Evolutionary conservation across 2,329 filamentous ascomycete genomes (phyloP), one percentile per base, ranked within the genome.

Genomic region (Paecilomyces variotii): DNA sequence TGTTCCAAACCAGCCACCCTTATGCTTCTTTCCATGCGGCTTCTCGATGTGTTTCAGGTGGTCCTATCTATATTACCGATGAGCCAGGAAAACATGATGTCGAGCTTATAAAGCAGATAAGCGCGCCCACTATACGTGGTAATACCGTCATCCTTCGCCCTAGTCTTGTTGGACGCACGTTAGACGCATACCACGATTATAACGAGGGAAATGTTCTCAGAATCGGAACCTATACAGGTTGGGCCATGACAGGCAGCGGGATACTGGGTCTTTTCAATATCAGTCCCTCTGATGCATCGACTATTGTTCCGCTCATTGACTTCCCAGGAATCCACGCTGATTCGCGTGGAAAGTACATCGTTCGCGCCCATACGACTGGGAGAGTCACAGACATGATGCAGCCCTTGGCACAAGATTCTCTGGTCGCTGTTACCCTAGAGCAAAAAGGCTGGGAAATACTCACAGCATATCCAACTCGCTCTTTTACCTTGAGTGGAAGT

Each of bases 61-160:
- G 94, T 0, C 94, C 93, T 0, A 88, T 99, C 49, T 97, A 95
- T 67, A 92, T 99, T 70, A 97, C 93, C 0, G 94, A 99, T 72
- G 83, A 86, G 0, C 93, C 93, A 0, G 92, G 91, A 0, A 77
- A 90, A 60, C 91, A 97, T 71, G 82, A 96, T 67, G 68, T 91
- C 30, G 74, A 81, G 4, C 74, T 99, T 14, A 88, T 99, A 60
- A 75, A 80, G 28, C 87, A 95, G 70, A 92, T 97, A 82, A 91
- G 89, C 0, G 92, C 88, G 0, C 78, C 81, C 10, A 94, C 89
- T 0, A 79, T 85, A 0, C 79, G 84, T 26, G 89, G 87, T 0
- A 87, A 85, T 62, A 94, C 90, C 0, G 84, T 96, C 0, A 89
- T 95, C 24, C 84, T 97, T 58, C 83, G 93, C 1, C 91, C 93